These are phyloP conservation scores for Fusarium burgessii DNA, from an alignment of 2,329 filamentous ascomycete species.

Conservation along the genomic window DNA sequence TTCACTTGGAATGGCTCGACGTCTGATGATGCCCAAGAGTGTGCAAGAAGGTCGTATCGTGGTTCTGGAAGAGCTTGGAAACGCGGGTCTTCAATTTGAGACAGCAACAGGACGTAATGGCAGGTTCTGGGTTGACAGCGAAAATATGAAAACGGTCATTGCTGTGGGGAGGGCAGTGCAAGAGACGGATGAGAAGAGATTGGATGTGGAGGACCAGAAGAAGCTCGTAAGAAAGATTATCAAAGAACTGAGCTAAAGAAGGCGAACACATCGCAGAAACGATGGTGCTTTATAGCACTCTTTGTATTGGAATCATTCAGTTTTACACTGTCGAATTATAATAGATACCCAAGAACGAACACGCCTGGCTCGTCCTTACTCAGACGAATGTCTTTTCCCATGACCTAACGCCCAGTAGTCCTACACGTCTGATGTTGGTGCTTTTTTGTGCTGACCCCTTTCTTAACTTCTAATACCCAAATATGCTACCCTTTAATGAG, in stretches of 20 bases:
- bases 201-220: slow-evolving; percentile 75
- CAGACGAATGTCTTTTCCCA: slow-evolving; percentile 38
- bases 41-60: slow-evolving; percentile 73
- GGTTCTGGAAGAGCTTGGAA: slow-evolving; percentile 82
- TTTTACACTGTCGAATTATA: slow-evolving; percentile 39
- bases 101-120: slow-evolving; percentile 94
- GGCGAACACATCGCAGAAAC: slow-evolving; percentile 3
- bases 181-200: slow-evolving; percentile 77
- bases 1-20: slow-evolving; percentile 83
- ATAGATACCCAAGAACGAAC: slow-evolving; percentile 46
- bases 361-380: slow-evolving; percentile 30
- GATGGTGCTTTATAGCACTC: slow-evolving; percentile 31
- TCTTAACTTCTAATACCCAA: slow-evolving; percentile 31
- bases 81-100: slow-evolving; percentile 86
- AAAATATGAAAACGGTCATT: slow-evolving; percentile 77
- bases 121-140: slow-evolving; percentile 89
- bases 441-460: slow-evolving; percentile 26
- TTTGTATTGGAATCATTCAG: slow-evolving; percentile 38
- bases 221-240: slow-evolving; percentile 76
- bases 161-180: slow-evolving; percentile 82
- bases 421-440: slow-evolving; percentile 23
- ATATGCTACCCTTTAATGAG: slow-evolving; percentile 37
- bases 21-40: slow-evolving; percentile 76
- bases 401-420: slow-evolving; percentile 39
- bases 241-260: slow-evolving; percentile 65